Evolutionary conservation across 75 land plant species (phyloP).

Genomic region (Gnetum montanum): DNA sequence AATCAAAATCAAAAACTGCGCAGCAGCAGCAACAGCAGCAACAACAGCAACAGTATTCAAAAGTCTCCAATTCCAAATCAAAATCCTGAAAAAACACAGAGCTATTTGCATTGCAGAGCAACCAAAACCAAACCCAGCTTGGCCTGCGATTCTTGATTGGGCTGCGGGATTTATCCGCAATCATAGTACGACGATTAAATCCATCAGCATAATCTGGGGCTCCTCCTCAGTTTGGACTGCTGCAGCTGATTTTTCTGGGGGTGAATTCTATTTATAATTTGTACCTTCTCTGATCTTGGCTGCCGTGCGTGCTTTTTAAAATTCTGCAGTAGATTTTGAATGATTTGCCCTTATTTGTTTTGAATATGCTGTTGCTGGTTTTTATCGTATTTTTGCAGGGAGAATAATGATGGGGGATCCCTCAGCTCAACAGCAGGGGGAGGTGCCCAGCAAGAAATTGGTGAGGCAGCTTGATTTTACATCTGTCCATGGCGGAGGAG

Average conservation of each 20-base stretch:
- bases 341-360: too few relatives aligned
- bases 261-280: neutral
- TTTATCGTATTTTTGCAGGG: neutral
- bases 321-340: too few relatives aligned
- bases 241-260: neutral
- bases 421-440: slow-evolving; percentile 10
- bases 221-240: neutral
- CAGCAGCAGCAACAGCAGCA: too few relatives aligned
- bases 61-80: too few relatives aligned
- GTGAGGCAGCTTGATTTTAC: slow-evolving; percentile 69
- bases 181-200: too few relatives aligned
- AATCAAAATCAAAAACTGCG: neutral
- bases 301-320: neutral
- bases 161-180: neutral
- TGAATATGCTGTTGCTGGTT: neutral
- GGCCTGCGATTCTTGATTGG: neutral
- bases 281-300: neutral
- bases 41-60: too few relatives aligned
- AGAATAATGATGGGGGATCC: slow-evolving; percentile 1
- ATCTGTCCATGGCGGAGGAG: slow-evolving; percentile 4
- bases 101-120: neutral
- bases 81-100: neutral
- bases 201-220: too few relatives aligned
- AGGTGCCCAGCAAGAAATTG: slow-evolving; percentile 40
- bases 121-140: neutral